Evolutionary conservation across 139 green algal genomes (phyloP).

Genomic region (Chlorella sp.): DNA sequence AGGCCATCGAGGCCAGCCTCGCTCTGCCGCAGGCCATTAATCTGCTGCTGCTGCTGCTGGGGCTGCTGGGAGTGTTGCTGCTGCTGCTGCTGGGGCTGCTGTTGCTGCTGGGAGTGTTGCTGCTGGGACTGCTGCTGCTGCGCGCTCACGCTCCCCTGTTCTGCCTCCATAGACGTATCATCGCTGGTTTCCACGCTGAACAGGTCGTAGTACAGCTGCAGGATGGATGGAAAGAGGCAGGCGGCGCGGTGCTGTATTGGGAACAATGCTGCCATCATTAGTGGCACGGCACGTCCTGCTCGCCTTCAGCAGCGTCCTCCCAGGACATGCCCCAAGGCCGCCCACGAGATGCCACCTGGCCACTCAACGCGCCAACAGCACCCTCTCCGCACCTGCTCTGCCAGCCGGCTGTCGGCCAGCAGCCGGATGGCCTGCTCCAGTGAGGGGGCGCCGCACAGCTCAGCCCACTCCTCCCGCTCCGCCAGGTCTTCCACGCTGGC

Average conservation of each 20-base stretch:
- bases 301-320: too few species aligned
- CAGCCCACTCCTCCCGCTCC: conserved; percentile 5
- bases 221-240: neutral
- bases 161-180: neutral
- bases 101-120: neutral
- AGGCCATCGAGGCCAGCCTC: too few species aligned
- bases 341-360: too few species aligned
- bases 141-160: neutral
- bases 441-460: neutral
- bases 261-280: too few species aligned
- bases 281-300: too few species aligned
- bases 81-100: neutral
- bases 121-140: neutral
- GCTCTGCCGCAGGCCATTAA: too few species aligned
- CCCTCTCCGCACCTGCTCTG: neutral
- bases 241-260: neutral
- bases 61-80: neutral
- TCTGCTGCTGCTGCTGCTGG: neutral
- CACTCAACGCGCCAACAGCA: too few species aligned
- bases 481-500: neutral
- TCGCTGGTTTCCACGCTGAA: neutral
- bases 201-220: conserved; percentile 26
- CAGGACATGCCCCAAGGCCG: too few species aligned
- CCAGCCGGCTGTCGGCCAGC: neutral
- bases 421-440: neutral